Conservation (phyloP, 495 filamentous ascomycete species). For the Cetradonia linearis region DNA sequence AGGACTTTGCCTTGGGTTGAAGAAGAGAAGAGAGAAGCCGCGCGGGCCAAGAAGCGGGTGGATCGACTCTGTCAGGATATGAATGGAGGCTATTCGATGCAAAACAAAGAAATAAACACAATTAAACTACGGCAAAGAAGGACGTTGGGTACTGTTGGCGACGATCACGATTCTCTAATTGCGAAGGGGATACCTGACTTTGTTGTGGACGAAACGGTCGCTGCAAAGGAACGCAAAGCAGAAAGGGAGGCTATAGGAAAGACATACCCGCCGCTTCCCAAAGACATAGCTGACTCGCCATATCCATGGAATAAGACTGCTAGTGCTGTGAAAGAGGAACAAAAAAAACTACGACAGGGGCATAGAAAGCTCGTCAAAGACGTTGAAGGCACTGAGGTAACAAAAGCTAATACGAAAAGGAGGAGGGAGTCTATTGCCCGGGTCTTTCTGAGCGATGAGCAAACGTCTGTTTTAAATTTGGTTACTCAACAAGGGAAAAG, state of each 20-base stretch:
- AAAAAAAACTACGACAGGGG: slow-evolving; percentile 58
- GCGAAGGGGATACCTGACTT: neutral
- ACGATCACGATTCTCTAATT: neutral
- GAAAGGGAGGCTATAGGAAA: neutral
- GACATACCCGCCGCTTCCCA: slow-evolving; percentile 29
- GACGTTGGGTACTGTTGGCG: neutral
- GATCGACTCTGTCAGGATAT: neutral
- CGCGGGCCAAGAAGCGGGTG: slow-evolving; percentile 15
- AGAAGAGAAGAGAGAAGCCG: slow-evolving; percentile 28
- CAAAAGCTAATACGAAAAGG: slow-evolving; percentile 30
- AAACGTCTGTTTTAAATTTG: slow-evolving; percentile 68
- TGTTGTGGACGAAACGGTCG: slow-evolving; percentile 10
- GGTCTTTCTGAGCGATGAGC: slow-evolving; percentile 75
- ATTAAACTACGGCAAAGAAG: neutral
- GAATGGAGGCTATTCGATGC: neutral
- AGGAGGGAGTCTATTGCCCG: slow-evolving; percentile 36
- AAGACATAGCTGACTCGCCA: slow-evolving; percentile 31
- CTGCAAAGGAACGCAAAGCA: slow-evolving; percentile 34
- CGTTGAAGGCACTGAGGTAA: slow-evolving; percentile 28
- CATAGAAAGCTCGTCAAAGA: slow-evolving; percentile 48
- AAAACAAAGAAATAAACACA: neutral
- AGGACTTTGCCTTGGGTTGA: slow-evolving; percentile 48
- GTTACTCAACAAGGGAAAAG: slow-evolving; percentile 69
- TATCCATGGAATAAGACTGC: slow-evolving; percentile 73
- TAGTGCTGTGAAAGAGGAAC: slow-evolving; percentile 71